phyloP scores from a whole-genome alignment of 2,329 filamentous ascomycete genomes.

The Cordyceps cateniannulata region DNA sequence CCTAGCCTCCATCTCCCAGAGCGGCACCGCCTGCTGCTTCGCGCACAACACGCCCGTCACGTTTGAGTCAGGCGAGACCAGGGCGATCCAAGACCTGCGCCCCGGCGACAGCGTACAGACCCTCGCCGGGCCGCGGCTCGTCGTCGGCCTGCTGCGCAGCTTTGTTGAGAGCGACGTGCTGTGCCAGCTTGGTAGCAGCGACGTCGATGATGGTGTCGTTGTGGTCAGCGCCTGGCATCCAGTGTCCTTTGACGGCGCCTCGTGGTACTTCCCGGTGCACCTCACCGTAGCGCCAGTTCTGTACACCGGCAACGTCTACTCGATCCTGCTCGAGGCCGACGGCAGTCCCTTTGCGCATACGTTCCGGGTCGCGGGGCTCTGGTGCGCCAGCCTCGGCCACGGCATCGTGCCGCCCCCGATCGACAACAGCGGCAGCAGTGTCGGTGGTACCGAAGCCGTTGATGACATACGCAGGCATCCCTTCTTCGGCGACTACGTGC shows the following conservation, averaged over 20 bases:
- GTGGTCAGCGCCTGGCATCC: slow-evolving; percentile 57
- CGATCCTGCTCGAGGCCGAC: slow-evolving; percentile 47
- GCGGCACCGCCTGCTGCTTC: neutral
- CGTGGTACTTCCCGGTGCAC: slow-evolving; percentile 42
- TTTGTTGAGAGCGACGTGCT: slow-evolving; percentile 32
- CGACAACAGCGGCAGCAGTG: too few species aligned
- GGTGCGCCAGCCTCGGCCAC: slow-evolving; percentile 54
- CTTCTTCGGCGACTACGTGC: slow-evolving; percentile 48
- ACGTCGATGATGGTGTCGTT: slow-evolving; percentile 22
- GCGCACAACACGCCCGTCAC: neutral
- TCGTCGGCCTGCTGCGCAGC: slow-evolving; percentile 46
- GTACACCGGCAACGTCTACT: slow-evolving; percentile 50
- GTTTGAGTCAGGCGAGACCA: slow-evolving; percentile 8
- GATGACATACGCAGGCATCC: slow-evolving; percentile 37
- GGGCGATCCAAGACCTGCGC: slow-evolving; percentile 37
- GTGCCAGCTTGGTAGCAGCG: slow-evolving; percentile 33
- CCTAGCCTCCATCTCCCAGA: neutral
- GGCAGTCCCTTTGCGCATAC: slow-evolving; percentile 40
- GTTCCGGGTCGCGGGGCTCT: slow-evolving; percentile 35
- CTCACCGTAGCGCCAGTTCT: slow-evolving; percentile 25
- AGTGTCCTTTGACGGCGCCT: slow-evolving; percentile 31
- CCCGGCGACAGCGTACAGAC: slow-evolving; percentile 43
- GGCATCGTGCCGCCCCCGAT: slow-evolving; percentile 32
- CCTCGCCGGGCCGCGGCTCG: slow-evolving; percentile 39
- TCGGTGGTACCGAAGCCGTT: too few species aligned